Evolutionary conservation across 306 rosid species (phyloP), one percentile per base, ranked within the genome.

Genomic region (Castanea sativa): DNA sequence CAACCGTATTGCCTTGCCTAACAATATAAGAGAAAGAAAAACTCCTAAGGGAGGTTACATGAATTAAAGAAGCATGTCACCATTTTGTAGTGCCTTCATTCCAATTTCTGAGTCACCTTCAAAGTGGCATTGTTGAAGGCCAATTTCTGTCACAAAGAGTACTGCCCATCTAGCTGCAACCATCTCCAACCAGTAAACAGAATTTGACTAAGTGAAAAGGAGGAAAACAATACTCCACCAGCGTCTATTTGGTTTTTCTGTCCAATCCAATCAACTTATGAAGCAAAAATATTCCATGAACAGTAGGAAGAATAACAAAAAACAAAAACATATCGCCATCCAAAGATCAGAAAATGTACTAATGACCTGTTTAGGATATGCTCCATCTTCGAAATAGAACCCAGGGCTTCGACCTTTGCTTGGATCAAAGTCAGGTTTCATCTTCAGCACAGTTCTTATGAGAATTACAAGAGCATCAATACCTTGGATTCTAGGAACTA

Each of bases 261-360:
- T 67, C 99, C 94, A 76, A 95, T 79, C 99, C 98, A 95, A 79
- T 95, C 98, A 85, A 95, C 92, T 98, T 95, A 83, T 58, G 33
- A 83, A 33, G 79, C 55, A 81, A 67, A 81, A 82, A 49, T 75
- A 71, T 45, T 4, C n/a, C 13, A 41, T 9, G 63, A 63, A 45
- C 16, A n/a, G 0, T 33, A 8, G 77, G 41, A 53, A 53, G 25
- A 64, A 77, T 57, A 68, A 8, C 75, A 65, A 77, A 38, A 49
- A 69, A 21, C 32, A 45, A 1, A 25, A 60, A 13, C 2, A 55
- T 38, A 20, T 30, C 3, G 1, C 53, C 5, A 18, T 20, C 70
- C 11, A 4, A 16, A 64, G n/a, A 21, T 16, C 32, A 41, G 20
- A 35, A 32, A 19, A 21, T 56, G 9, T 68, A 7, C 45, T 13